Evolutionary conservation across 768 basidiomycete species (phyloP).

Genomic region (Phylloporus arenicola): DNA sequence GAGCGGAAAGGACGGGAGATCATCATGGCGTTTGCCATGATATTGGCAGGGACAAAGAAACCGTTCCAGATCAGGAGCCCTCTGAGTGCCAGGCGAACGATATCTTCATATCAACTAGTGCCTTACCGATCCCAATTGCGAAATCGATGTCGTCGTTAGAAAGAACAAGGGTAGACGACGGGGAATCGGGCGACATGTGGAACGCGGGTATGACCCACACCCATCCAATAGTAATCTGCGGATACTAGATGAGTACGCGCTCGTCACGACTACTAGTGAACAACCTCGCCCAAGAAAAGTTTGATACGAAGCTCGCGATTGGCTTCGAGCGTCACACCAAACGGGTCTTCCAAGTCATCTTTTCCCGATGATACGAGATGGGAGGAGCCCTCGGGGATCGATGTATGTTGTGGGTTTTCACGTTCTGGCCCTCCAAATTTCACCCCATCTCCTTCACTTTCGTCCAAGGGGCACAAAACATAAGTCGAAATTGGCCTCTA

Average conservation of each 20-base stretch:
- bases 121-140: constrained; percentile 64
- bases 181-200: constrained; percentile 57
- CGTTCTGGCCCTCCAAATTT: constrained; percentile 26
- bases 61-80: neutral
- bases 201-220: constrained; percentile 83
- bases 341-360: constrained; percentile 15
- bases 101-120: constrained; percentile 63
- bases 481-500: constrained; percentile 41
- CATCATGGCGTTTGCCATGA: neutral
- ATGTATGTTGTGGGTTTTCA: neutral
- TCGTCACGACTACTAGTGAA: constrained; percentile 5
- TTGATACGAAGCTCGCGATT: constrained; percentile 65
- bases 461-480: constrained; percentile 35
- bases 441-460: constrained; percentile 36
- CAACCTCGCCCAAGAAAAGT: constrained; percentile 68
- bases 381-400: constrained; percentile 2
- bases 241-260: neutral
- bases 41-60: neutral
- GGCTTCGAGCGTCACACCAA: constrained; percentile 57
- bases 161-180: constrained; percentile 36
- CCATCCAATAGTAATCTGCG: constrained; percentile 76
- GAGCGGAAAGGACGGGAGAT: neutral
- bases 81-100: constrained; percentile 44
- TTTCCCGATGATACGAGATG: constrained; percentile 3
- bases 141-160: constrained; percentile 70